Evolutionary conservation across 495 filamentous ascomycete genomes (phyloP), one percentile per base, ranked within the genome.

Genomic region (Podospora appendiculata): DNA sequence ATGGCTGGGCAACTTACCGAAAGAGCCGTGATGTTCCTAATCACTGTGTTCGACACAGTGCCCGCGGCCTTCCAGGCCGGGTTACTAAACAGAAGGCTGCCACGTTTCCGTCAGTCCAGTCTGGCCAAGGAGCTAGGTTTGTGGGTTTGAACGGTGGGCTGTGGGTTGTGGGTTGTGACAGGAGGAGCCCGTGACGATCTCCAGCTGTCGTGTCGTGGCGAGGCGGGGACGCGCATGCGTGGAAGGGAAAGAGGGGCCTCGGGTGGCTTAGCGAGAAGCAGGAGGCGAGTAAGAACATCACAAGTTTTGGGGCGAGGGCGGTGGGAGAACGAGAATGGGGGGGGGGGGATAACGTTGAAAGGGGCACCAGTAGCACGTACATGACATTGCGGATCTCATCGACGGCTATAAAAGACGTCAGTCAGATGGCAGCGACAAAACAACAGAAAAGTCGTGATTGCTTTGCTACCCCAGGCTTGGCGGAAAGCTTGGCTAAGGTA

Each of bases 31-130:
- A 77, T 68, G 55, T 77, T 77, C 51, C 66, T 62, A 55, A 77
- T 67, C 48, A 73, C 64, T 58, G 72, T 76, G 51, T 60, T 72
- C 39, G 74, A 68, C 45, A 74, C 48, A 25, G 69, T 71, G 51
- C 67, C 63, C 25, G 60, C 65, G 34, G 63, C 61, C 33, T 52
- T 59, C 67, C 69, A 74, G 16, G 67, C 65, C 25, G 73, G 73
- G 63, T 74, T 76, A 55, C 69, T 76, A 53, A 76, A 70, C 46
- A 76, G 65, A 59, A 76, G 65, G 59, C 73, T 76, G 55, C n/a
- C 44, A 55, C 33, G 25, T 1, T 25, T 45, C 3, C 32, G 16
- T 42, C 41, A 42, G 16, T 40, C 38, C 10, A 14, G 10, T 11
- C n/a, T 40, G 25, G 25, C 25, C 25, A 25, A 25, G 25, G 25